These are phyloP conservation scores for Candida stauntonica DNA, from an alignment of 805 yeast genomes.

Conservation along the genomic window DNA sequence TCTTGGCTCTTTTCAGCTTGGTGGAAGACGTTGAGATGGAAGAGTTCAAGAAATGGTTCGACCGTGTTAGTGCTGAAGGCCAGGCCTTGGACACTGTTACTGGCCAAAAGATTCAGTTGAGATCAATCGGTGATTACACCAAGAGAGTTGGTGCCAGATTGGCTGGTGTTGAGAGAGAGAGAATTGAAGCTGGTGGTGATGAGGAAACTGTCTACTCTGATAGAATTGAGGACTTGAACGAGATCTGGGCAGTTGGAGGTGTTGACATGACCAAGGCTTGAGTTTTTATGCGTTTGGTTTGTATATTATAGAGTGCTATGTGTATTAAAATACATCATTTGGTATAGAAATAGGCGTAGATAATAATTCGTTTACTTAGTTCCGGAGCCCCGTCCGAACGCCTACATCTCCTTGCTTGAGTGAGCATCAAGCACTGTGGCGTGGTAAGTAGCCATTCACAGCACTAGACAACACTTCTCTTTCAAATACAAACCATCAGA, in stretches of 20 bases:
- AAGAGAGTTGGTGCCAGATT: conserved; percentile 85
- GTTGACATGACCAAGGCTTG: conserved; percentile 40
- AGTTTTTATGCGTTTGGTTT: no score
- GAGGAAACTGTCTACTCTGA: conserved; percentile 81
- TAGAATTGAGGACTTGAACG: conserved; percentile 78
- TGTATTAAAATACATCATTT: no score
- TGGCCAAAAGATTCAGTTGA: conserved; percentile 49
- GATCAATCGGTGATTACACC: conserved; percentile 85
- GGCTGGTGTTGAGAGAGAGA: conserved; percentile 82
- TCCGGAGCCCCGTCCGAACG: no score
- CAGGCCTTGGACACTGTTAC: conserved; percentile 36
- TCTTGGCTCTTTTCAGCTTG: conserved; percentile 63
- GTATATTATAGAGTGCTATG: no score
- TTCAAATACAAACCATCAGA: no score
- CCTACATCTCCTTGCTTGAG: no score
- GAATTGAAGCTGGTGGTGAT: conserved; percentile 88
- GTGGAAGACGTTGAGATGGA: conserved; percentile 58
- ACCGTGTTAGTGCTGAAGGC: conserved; percentile 31
- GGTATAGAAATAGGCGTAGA: no score
- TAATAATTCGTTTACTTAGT: no score
- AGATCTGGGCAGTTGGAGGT: conserved; percentile 85
- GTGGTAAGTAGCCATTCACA: no score
- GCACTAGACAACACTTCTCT: no score
- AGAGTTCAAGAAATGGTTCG: conserved; percentile 64
- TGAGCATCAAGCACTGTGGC: no score